These are phyloP conservation scores for Pseudogymnoascus sp. DNA, from an alignment of 2,329 filamentous ascomycete species.

Conservation along the genomic window DNA sequence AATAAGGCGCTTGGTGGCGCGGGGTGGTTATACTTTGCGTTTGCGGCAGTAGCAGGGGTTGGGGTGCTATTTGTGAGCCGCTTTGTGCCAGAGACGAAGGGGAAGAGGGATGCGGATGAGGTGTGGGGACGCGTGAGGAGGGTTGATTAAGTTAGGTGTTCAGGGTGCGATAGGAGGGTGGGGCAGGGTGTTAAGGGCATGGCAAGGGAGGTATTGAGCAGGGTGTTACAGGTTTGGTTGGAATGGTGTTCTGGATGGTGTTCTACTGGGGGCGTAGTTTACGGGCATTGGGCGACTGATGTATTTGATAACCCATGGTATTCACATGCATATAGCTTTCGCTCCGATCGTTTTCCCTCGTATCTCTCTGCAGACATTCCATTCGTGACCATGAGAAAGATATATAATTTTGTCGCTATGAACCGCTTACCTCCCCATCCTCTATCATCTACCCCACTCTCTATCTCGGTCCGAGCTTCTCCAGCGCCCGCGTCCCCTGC, in stretches of 20 bases:
- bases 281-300: background rate
- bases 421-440: background rate
- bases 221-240: background rate
- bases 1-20: constrained; percentile 55
- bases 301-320: background rate
- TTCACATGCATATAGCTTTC: background rate
- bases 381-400: background rate
- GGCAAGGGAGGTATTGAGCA: background rate
- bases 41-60: constrained; percentile 62
- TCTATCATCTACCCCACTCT: background rate
- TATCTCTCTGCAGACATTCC: background rate
- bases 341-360: background rate
- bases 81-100: constrained; percentile 80
- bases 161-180: background rate
- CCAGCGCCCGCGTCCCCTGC: constrained; percentile 72
- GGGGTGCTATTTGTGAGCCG: constrained; percentile 64
- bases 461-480: constrained; percentile 87
- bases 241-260: background rate
- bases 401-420: constrained; percentile 8
- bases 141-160: background rate
- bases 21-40: constrained; percentile 88
- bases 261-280: background rate
- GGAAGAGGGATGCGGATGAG: constrained; percentile 74
- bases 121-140: constrained; percentile 68
- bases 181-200: background rate